Evolutionary conservation across 176 grass and related monocot species (phyloP), one percentile per base, ranked within the genome.

Genomic region (Oryza glumipatula): DNA sequence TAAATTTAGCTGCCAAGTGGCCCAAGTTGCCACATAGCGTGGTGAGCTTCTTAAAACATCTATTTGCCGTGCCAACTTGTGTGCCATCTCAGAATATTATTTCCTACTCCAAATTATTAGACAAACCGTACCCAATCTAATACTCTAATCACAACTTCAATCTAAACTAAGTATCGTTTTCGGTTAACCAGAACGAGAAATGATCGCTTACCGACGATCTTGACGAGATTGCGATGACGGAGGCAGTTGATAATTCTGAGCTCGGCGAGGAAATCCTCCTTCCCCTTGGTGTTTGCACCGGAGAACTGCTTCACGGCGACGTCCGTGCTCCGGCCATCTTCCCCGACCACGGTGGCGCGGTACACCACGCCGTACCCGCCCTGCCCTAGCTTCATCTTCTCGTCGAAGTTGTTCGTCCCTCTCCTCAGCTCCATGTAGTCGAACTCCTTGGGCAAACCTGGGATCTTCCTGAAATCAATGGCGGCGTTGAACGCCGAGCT

Each of bases 221-320:
- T 94, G 84, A 94, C 96, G 70, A 96, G 96, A 76, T 99, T 85
- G 44, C 73, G 76, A 84, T 99, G 96, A 1, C 96, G 91, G 70
- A 99, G 96, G 49, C 90, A 88, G 70, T 96, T 96, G 84, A 99
- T 96, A 73, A 99, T 96, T 65, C 83, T 91, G 56, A 99, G 93
- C 89, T 99, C 93, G 51, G 86, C 83, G 56, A 99, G 86, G 81
- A 99, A 99, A 72, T 99, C 96, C 49, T 96, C 91, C 87, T 94
- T 90, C 4, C 93, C 93, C 85, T 97, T 90, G 88, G 91, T 92
- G 77, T 83, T 96, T 15, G 85, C 88, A 9, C 91, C 85, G 17
- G 89, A 89, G 86, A 99, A 99, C 87, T 89, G 87, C 86, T 99
- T 99, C 9, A 98, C 93, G 68, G 93, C 96, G 19, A 98, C 93